phyloP scores from a whole-genome alignment of 2,329 filamentous ascomycete species.

The Diaporthe citrichinensis region DNA sequence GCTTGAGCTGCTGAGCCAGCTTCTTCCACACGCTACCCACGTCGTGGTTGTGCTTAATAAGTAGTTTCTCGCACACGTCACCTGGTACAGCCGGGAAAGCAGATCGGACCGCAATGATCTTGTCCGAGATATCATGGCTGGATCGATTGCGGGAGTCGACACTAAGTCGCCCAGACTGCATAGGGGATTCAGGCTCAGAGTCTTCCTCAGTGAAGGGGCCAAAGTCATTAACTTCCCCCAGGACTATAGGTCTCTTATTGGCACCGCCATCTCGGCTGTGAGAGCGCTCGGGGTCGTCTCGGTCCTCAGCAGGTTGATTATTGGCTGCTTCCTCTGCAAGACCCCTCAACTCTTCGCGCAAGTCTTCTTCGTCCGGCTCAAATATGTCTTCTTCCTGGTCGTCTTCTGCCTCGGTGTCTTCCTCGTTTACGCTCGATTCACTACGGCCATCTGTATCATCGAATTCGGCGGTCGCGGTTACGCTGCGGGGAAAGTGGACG shows the following conservation, averaged over 20 bases:
- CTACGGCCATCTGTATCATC: conserved; percentile 47
- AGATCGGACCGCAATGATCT: conserved; percentile 45
- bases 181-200: not conserved
- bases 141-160: not conserved
- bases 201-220: conserved; percentile 4
- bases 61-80: conserved; percentile 53
- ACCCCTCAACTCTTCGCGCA: conserved; percentile 54
- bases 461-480: conserved; percentile 28
- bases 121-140: conserved; percentile 39
- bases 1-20: conserved; percentile 51
- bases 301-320: conserved; percentile 32
- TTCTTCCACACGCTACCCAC: conserved; percentile 55
- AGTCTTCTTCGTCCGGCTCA: conserved; percentile 46
- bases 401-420: conserved; percentile 44
- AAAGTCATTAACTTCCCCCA: conserved; percentile 17
- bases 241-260: conserved; percentile 43
- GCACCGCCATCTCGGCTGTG: conserved; percentile 48
- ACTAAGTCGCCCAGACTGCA: not conserved
- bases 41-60: conserved; percentile 53
- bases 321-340: conserved; percentile 46
- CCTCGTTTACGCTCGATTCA: conserved; percentile 43
- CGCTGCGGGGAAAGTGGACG: conserved; percentile 36
- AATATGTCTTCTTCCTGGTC: conserved; percentile 38
- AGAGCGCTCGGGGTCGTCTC: conserved; percentile 1
- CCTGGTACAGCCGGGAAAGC: conserved; percentile 60